A percentile compares a stretch with the other conserved stretches of the same genome.
These are phyloP conservation scores for Panaeolus cyanescens DNA, from an alignment of 768 basidiomycete species.

Conservation along the genomic window DNA sequence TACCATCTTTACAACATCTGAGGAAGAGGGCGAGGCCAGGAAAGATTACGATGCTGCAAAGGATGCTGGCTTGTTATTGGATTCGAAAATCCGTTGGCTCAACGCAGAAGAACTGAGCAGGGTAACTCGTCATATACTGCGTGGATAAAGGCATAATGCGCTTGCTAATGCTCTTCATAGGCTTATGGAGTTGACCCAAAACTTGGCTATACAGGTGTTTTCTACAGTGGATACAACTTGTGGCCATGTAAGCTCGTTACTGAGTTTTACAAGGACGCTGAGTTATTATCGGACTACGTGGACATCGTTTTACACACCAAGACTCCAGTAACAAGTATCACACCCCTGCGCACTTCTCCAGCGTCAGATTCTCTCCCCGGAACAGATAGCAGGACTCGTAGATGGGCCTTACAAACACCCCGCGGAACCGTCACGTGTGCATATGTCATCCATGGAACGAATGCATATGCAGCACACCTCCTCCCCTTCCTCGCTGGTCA, in stretches of 20 bases:
- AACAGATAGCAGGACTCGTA: conserved; percentile 19
- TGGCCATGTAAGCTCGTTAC: conserved; percentile 86
- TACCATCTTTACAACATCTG: conserved; percentile 46
- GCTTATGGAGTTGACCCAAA: conserved; percentile 38
- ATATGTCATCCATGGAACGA: conserved; percentile 84
- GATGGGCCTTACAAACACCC: conserved; percentile 62
- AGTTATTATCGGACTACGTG: conserved; percentile 23
- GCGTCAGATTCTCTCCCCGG: background rate
- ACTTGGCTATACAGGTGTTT: conserved; percentile 52
- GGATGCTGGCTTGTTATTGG: conserved; percentile 50
- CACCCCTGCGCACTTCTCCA: conserved; percentile 9
- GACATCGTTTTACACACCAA: conserved; percentile 67
- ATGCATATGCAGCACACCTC: conserved; percentile 78
- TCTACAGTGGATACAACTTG: conserved; percentile 60
- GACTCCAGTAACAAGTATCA: conserved; percentile 63
- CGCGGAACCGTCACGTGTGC: conserved; percentile 63
- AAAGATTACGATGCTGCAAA: conserved; percentile 56
- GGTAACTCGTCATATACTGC: conserved; percentile 46
- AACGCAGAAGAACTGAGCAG: conserved; percentile 44
- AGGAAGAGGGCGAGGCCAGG: conserved; percentile 38
- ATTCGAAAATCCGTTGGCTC: conserved; percentile 44
- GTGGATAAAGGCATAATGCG: too few relatives aligned
- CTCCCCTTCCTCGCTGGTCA: conserved; percentile 67
- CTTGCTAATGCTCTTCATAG: conserved; percentile 2
- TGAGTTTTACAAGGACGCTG: conserved; percentile 52